These are phyloP conservation scores for Mortierella polycephala DNA, from an alignment of 371 early-diverging fungal genomes.

Conservation along the genomic window DNA sequence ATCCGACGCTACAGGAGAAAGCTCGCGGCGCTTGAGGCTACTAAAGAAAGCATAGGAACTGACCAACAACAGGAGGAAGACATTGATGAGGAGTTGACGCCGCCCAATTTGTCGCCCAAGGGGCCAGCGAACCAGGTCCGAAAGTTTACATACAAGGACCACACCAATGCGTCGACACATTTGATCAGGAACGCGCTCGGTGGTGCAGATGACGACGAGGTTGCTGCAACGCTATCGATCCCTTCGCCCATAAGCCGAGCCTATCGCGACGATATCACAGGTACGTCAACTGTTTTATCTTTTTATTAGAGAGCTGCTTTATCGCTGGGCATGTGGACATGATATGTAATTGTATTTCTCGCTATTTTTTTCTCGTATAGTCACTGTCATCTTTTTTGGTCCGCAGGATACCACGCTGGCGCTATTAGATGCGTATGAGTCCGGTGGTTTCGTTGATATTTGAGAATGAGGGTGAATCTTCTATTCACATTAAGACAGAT, in stretches of 20 bases:
- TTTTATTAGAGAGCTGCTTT: neutral
- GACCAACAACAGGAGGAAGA: slow-evolving; percentile 14
- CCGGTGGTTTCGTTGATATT: neutral
- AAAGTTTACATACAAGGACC: slow-evolving; percentile 41
- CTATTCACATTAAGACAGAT: too few species aligned
- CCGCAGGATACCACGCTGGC: neutral
- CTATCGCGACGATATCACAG: slow-evolving; percentile 94
- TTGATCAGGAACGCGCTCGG: slow-evolving; percentile 84
- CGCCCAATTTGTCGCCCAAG: slow-evolving; percentile 12
- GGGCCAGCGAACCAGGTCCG: slow-evolving; percentile 17
- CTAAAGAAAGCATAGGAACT: neutral
- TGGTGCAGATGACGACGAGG: slow-evolving; percentile 56
- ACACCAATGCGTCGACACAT: slow-evolving; percentile 85
- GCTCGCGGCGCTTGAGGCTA: neutral
- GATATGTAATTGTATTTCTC: neutral
- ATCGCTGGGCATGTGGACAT: too few species aligned
- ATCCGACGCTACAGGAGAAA: slow-evolving; percentile 10
- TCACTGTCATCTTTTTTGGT: neutral
- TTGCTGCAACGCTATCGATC: slow-evolving; percentile 36
- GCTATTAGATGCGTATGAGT: neutral
- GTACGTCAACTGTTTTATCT: slow-evolving; percentile 53
- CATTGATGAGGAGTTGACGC: slow-evolving; percentile 59
- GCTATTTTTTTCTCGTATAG: neutral
- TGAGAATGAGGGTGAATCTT: neutral
- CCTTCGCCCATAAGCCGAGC: slow-evolving; percentile 63